These are phyloP conservation scores for Termitomyces sp. DNA, from an alignment of 768 basidiomycete species.

Conservation along the genomic window DNA sequence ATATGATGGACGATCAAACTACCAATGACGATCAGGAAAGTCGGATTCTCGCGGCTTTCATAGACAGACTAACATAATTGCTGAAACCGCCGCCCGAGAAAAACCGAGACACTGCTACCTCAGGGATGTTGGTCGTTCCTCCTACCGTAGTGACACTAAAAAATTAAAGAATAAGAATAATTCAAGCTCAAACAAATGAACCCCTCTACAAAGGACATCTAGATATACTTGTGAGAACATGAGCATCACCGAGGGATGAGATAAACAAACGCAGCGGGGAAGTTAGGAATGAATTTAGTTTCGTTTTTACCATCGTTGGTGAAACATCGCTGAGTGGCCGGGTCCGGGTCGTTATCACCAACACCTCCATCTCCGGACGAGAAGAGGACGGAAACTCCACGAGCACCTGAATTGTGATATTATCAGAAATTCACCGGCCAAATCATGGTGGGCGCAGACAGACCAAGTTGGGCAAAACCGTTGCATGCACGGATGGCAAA, in stretches of 20 bases:
- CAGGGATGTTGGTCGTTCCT: conserved; percentile 55
- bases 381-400: conserved; percentile 62
- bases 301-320: conserved; percentile 54
- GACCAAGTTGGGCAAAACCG: conserved; percentile 61
- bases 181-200: not conserved
- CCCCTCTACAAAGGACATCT: conserved; percentile 45
- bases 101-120: conserved; percentile 40
- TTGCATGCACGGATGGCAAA: conserved; percentile 56
- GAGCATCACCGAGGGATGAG: not conserved
- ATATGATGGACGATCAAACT: conserved; percentile 53
- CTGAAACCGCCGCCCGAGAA: conserved; percentile 79
- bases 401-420: conserved; percentile 39
- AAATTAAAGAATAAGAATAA: not conserved
- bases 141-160: conserved; percentile 71
- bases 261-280: conserved; percentile 49
- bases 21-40: not conserved
- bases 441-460: not conserved
- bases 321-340: conserved; percentile 45
- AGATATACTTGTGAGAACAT: not conserved
- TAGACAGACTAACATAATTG: conserved; percentile 46
- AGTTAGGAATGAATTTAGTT: conserved; percentile 49
- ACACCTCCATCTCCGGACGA: conserved; percentile 67
- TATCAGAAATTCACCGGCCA: not conserved
- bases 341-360: conserved; percentile 54
- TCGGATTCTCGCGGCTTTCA: not conserved